Conservation (phyloP, 768 basidiomycete genomes). For the Austroboletus eburneus region DNA sequence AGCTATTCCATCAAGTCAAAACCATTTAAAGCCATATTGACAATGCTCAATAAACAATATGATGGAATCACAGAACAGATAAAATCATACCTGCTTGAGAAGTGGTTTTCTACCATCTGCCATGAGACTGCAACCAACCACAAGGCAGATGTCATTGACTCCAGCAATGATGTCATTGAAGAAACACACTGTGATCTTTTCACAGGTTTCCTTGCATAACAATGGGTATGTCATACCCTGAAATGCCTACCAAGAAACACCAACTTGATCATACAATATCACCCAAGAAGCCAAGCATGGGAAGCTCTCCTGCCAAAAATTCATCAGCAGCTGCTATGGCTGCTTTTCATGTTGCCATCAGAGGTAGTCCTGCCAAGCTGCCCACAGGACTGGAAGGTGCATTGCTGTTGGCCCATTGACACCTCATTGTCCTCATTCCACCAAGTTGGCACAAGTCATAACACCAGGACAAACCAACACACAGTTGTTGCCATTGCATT, state of each 20-base stretch:
- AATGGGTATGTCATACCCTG: too few relatives aligned
- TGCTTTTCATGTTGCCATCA: conserved; percentile 20
- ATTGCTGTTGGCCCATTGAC: conserved; percentile 22
- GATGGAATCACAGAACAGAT: conserved; percentile 24
- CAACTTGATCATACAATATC: conserved; percentile 10
- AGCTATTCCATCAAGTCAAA: conserved; percentile 12
- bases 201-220: too few relatives aligned
- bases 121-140: too few relatives aligned
- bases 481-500: conserved; percentile 21
- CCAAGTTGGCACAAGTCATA: too few relatives aligned
- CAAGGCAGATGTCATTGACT: too few relatives aligned
- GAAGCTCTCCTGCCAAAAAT: conserved; percentile 9
- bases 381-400: too few relatives aligned
- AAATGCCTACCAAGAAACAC: too few relatives aligned
- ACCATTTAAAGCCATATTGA: conserved; percentile 18
- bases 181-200: too few relatives aligned
- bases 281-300: conserved; percentile 11
- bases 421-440: conserved; percentile 14
- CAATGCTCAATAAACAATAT: conserved; percentile 22
- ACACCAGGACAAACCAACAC: conserved; percentile 15
- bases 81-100: conserved; percentile 7
- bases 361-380: too few relatives aligned
- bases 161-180: too few relatives aligned
- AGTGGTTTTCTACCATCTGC: too few relatives aligned
- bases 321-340: background rate